A percentile compares a stretch with the other conserved stretches of the same genome.
phyloP scores from a whole-genome alignment of 805 yeast species.

The Sugiyamaella marilandica region DNA sequence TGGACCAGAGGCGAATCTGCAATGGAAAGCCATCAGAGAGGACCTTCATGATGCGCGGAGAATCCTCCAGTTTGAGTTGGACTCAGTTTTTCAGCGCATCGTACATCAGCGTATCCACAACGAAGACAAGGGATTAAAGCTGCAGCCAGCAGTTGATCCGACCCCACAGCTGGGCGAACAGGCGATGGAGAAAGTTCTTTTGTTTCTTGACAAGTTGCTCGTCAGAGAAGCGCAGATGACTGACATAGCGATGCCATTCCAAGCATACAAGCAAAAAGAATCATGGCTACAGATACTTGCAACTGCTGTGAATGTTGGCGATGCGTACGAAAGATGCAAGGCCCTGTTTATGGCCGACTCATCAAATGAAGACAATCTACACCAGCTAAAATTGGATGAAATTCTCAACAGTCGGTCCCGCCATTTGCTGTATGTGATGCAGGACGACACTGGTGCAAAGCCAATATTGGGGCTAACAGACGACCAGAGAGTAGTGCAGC shows the following conservation, averaged over 20 bases:
- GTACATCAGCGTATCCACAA: slow-evolving; percentile 23
- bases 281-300: neutral
- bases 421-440: neutral
- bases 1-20: neutral
- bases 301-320: neutral
- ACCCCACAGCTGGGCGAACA: slow-evolving; percentile 14
- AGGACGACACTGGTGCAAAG: neutral
- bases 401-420: neutral
- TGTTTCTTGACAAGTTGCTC: neutral
- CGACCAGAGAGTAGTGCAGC: neutral
- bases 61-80: slow-evolving; percentile 23
- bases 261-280: neutral
- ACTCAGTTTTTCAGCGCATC: slow-evolving; percentile 20
- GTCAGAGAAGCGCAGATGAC: neutral
- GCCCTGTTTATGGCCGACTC: neutral
- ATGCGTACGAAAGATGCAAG: neutral
- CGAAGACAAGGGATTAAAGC: neutral
- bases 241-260: neutral
- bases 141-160: slow-evolving; percentile 10
- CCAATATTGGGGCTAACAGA: neutral
- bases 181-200: neutral
- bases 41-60: slow-evolving; percentile 12
- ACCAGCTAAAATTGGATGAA: neutral
- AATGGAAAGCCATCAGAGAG: neutral
- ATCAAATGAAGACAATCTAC: neutral